A percentile compares a stretch with the other conserved stretches of the same genome.
Conservation (phyloP, 2,329 filamentous ascomycete genomes). For the Clonostachys rosea region DNA sequence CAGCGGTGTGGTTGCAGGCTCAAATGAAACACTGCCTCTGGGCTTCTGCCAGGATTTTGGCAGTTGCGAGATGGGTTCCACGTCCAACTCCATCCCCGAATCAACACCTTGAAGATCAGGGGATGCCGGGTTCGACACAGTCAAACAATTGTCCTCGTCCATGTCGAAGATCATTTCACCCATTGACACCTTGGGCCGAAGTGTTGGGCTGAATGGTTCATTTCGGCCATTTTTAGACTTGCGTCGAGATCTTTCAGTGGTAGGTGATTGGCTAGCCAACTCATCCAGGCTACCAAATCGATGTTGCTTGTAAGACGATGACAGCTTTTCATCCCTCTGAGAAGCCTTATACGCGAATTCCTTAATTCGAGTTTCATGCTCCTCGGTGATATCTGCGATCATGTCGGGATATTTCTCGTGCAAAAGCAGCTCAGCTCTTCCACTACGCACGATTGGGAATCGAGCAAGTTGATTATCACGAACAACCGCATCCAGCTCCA, state of each 20-base stretch:
- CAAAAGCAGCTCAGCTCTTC: conserved; percentile 61
- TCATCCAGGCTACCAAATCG: conserved; percentile 66
- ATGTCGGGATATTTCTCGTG: conserved; percentile 62
- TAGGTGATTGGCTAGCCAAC: conserved; percentile 28
- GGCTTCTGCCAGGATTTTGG: conserved; percentile 20
- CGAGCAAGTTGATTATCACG: conserved; percentile 76
- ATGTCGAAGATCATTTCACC: conserved; percentile 89
- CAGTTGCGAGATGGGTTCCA: conserved; percentile 18
- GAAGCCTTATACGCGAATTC: conserved; percentile 67
- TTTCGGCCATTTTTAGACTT: conserved; percentile 43
- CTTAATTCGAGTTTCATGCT: conserved; percentile 65
- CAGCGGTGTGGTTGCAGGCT: no score
- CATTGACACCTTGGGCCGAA: conserved; percentile 64
- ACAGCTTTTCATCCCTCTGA: conserved; percentile 57
- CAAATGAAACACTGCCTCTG: conserved; percentile 8
- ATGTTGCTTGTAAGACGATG: conserved; percentile 50
- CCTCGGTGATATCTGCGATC: conserved; percentile 61
- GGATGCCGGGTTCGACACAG: conserved; percentile 8
- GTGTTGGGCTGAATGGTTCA: conserved; percentile 58
- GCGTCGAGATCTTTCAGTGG: conserved; percentile 37
- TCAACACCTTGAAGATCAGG: conserved; percentile 3
- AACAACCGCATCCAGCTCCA: conserved; percentile 76
- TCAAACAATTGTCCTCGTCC: conserved; percentile 62
- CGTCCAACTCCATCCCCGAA: conserved; percentile 13
- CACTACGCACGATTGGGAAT: conserved; percentile 73